These are phyloP conservation scores for Candida pseudoviswanathii DNA, from an alignment of 1,139 yeast species.

Conservation along the genomic window DNA sequence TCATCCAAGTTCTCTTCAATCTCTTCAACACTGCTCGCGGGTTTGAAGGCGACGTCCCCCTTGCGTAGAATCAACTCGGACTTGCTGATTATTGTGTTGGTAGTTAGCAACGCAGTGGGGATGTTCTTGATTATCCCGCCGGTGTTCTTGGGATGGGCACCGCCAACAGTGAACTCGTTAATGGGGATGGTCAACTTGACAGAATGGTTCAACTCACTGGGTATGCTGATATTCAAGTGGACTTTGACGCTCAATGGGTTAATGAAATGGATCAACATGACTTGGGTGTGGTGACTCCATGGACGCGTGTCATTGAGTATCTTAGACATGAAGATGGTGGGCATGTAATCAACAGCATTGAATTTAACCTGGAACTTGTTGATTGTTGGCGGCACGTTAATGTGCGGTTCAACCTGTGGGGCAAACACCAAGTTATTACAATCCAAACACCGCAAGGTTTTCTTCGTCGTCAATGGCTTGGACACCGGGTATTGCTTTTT, in stretches of 20 bases:
- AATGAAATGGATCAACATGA: slow-evolving; percentile 29
- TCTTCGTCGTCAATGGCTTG: slow-evolving; percentile 26
- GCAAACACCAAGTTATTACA: slow-evolving; percentile 30
- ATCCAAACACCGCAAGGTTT: slow-evolving; percentile 27
- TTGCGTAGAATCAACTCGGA: slow-evolving; percentile 29
- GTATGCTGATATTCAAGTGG: slow-evolving; percentile 11
- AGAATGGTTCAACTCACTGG: slow-evolving; percentile 11
- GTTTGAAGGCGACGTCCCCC: slow-evolving; percentile 20
- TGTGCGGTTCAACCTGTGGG: slow-evolving; percentile 25
- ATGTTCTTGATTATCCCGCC: slow-evolving; percentile 17
- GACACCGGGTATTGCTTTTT: slow-evolving; percentile 25
- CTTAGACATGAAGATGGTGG: slow-evolving; percentile 17
- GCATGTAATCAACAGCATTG: slow-evolving; percentile 39
- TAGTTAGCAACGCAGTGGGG: slow-evolving; percentile 38
- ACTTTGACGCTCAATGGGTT: slow-evolving; percentile 27
- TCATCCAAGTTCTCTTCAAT: slow-evolving; percentile 23
- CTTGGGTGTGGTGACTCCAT: slow-evolving; percentile 14
- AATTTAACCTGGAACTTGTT: slow-evolving; percentile 33
- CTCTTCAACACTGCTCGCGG: slow-evolving; percentile 7
- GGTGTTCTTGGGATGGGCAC: not conserved
- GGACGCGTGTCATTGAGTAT: slow-evolving; percentile 5
- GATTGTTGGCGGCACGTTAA: slow-evolving; percentile 24
- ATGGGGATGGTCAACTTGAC: slow-evolving; percentile 27
- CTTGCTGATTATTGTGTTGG: slow-evolving; percentile 30
- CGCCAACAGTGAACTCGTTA: slow-evolving; percentile 20